A percentile compares a stretch with the other conserved stretches of the same genome.
Conservation (phyloP, 768 basidiomycete genomes). For the Lentinula aciculospora region DNA sequence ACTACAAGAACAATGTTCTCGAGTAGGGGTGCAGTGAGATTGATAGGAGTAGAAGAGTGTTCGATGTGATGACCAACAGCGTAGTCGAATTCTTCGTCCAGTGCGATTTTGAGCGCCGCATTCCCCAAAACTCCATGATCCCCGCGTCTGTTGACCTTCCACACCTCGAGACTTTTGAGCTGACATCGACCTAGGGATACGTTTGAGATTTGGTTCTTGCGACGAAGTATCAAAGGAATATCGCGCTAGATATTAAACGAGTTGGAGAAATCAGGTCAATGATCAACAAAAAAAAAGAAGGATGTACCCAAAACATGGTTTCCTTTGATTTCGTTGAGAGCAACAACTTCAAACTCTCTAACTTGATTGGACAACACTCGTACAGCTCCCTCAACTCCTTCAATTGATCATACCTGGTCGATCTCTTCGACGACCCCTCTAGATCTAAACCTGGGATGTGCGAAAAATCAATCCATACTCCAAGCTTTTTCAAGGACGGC, state of each 20-base stretch:
- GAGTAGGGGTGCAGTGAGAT: neutral
- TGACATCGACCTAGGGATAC: neutral
- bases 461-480: constrained; percentile 2
- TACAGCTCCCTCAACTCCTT: neutral
- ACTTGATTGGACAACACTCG: neutral
- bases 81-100: neutral
- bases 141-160: neutral
- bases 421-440: too few species aligned
- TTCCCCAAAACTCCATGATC: too few species aligned
- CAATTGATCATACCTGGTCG: neutral
- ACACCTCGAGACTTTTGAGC: neutral
- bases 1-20: neutral
- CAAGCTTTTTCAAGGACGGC: neutral
- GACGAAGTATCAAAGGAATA: neutral
- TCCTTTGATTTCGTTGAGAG: neutral
- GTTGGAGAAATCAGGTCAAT: neutral
- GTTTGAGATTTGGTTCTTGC: neutral
- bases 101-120: neutral
- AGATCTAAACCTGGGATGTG: neutral
- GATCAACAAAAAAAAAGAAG: neutral
- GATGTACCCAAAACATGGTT: neutral
- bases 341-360: neutral
- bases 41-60: neutral
- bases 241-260: neutral
- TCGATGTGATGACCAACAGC: neutral